These are phyloP conservation scores for Malassezia slooffiae DNA, from an alignment of 1,284 basidiomycete genomes.

Conservation along the genomic window DNA sequence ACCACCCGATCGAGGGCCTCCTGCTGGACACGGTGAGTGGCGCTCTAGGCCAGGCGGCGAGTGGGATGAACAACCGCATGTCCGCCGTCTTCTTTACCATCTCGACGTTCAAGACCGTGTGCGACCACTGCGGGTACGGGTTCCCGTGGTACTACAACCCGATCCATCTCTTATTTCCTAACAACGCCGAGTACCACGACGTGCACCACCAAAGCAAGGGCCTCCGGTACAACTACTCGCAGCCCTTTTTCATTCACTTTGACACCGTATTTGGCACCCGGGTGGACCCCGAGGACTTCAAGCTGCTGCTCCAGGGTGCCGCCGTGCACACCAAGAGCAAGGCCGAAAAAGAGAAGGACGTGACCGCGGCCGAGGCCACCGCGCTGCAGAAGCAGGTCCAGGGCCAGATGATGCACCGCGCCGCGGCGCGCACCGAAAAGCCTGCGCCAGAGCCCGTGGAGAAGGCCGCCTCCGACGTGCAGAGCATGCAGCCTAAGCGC, in stretches of 20 bases:
- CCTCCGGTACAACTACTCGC: constrained; percentile 90
- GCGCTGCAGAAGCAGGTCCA: too few species aligned
- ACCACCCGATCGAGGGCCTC: constrained; percentile 81
- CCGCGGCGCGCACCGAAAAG: too few species aligned
- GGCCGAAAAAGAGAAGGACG: neutral
- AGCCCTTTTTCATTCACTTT: constrained; percentile 63
- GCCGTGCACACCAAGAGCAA: neutral
- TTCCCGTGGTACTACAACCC: constrained; percentile 67
- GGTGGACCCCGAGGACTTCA: constrained; percentile 51
- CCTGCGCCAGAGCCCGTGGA: neutral
- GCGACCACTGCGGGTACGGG: constrained; percentile 89
- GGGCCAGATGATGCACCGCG: too few species aligned
- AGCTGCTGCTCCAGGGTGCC: constrained; percentile 18
- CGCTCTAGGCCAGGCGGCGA: constrained; percentile 60
- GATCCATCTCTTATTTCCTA: constrained; percentile 72
- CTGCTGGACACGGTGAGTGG: constrained; percentile 77
- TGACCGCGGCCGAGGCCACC: too few species aligned
- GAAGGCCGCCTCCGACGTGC: neutral
- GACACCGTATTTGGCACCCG: constrained; percentile 62
- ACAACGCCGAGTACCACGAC: constrained; percentile 95
- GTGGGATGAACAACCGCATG: constrained; percentile 62
- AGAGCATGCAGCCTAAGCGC: neutral
- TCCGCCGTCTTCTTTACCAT: constrained; percentile 73
- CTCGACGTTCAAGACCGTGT: constrained; percentile 85
- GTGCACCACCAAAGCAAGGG: constrained; percentile 89